phyloP scores from a whole-genome alignment of 2,329 filamentous ascomycete species.

The Thermoascus crustaceus region DNA sequence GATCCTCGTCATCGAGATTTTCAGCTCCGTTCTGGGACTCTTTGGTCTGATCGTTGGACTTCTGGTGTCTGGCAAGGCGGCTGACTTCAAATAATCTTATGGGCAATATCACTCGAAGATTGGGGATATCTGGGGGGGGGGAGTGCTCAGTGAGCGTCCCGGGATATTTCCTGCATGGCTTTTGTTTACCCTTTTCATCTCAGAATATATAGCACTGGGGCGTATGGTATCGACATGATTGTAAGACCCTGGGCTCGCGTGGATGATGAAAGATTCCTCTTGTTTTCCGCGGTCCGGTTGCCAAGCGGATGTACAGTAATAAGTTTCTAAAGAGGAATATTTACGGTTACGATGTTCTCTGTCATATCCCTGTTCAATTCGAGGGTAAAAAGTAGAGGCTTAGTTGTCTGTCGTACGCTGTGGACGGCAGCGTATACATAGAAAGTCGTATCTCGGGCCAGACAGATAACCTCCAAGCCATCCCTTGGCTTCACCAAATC shows the following conservation, averaged over 20 bases:
- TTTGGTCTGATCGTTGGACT: conserved; percentile 95
- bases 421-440: too few relatives aligned
- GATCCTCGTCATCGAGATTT: conserved; percentile 98
- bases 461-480: background rate
- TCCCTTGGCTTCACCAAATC: background rate
- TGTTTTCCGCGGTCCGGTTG: conserved; percentile 13
- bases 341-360: background rate
- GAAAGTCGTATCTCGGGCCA: background rate
- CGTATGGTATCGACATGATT: conserved; percentile 28
- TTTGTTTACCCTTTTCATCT: conserved; percentile 18
- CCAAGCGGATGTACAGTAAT: conserved; percentile 17
- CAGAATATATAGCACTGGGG: conserved; percentile 32
- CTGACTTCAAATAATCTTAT: conserved; percentile 52
- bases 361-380: too few relatives aligned
- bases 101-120: conserved; percentile 1
- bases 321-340: conserved; percentile 5
- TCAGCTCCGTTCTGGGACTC: conserved; percentile 91
- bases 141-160: conserved; percentile 19
- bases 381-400: too few relatives aligned
- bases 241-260: conserved; percentile 20
- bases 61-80: conserved; percentile 74
- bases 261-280: conserved; percentile 21
- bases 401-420: too few relatives aligned
- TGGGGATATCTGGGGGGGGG: conserved; percentile 7
- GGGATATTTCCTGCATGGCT: conserved; percentile 12